Percentiles rank a stretch among this genome's conserved stretches.
These are phyloP conservation scores for Parathielavia hyrcaniae DNA, from an alignment of 495 filamentous ascomycete species.

Conservation along the genomic window DNA sequence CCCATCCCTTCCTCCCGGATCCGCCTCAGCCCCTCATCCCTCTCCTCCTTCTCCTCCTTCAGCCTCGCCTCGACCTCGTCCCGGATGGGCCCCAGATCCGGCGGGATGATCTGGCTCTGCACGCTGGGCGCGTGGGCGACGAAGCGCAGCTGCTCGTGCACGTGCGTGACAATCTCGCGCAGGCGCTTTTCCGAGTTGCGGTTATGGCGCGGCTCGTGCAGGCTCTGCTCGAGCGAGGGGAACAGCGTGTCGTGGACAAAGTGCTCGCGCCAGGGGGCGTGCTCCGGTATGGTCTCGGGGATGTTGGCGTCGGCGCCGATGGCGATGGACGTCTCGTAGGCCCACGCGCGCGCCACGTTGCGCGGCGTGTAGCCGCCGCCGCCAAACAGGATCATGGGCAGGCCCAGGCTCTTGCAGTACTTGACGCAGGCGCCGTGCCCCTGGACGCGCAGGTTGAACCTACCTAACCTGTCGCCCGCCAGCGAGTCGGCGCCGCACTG, in stretches of 20 bases:
- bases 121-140: conserved; percentile 80
- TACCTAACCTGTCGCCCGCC: conserved; percentile 84
- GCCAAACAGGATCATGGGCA: conserved; percentile 84
- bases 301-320: conserved; percentile 67
- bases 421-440: conserved; percentile 89
- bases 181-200: conserved; percentile 71
- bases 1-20: conserved; percentile 41
- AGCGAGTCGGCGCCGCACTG: conserved; percentile 96
- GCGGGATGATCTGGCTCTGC: conserved; percentile 73
- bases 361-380: conserved; percentile 97
- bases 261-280: conserved; percentile 70
- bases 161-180: conserved; percentile 62
- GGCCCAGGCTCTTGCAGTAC: conserved; percentile 68
- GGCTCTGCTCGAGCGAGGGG: conserved; percentile 63
- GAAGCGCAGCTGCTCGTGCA: conserved; percentile 82
- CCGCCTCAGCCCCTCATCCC: conserved; percentile 46
- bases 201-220: conserved; percentile 57
- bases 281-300: conserved; percentile 62
- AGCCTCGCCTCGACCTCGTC: conserved; percentile 76
- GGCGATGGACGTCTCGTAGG: conserved; percentile 88
- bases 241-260: conserved; percentile 81
- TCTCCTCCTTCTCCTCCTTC: conserved; percentile 60
- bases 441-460: conserved; percentile 92
- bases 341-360: conserved; percentile 94
- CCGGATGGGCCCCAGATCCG: conserved; percentile 64